Conservation (phyloP, 2,329 filamentous ascomycete genomes). For the Aureobasidium sp. region DNA sequence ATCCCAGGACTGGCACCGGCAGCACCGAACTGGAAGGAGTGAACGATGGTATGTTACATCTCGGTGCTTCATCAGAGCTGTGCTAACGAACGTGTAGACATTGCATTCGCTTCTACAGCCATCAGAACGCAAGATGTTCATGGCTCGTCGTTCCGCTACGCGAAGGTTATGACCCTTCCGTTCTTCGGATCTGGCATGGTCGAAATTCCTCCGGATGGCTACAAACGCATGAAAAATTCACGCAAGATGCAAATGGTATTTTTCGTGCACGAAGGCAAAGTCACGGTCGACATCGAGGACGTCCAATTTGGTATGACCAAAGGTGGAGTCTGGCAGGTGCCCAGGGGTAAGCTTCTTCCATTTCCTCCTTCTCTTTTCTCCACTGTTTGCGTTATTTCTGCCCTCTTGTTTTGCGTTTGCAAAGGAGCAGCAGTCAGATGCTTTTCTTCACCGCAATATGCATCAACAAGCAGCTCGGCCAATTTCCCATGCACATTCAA, state of each 20-base stretch:
- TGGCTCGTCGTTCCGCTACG: slow-evolving; percentile 72
- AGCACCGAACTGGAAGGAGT: slow-evolving; percentile 32
- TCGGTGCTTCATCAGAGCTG: background rate
- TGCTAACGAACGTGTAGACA: slow-evolving; percentile 35
- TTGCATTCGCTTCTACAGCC: slow-evolving; percentile 52
- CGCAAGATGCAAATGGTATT: slow-evolving; percentile 97
- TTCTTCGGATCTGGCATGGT: slow-evolving; percentile 90
- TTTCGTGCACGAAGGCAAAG: slow-evolving; percentile 77
- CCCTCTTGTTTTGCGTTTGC: background rate
- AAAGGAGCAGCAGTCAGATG: background rate
- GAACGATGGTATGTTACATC: slow-evolving; percentile 31
- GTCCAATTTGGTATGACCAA: slow-evolving; percentile 74
- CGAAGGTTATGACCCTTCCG: slow-evolving; percentile 74
- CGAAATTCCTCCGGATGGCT: slow-evolving; percentile 73
- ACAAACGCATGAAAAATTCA: slow-evolving; percentile 86
- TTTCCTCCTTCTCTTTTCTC: slow-evolving; percentile 11
- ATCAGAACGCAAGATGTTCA: slow-evolving; percentile 53
- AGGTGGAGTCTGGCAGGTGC: slow-evolving; percentile 90
- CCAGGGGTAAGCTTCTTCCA: slow-evolving; percentile 63
- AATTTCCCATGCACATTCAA: background rate
- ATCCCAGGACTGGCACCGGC: slow-evolving; percentile 24
- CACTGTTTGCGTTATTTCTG: background rate
- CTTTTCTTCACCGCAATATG: slow-evolving; percentile 3
- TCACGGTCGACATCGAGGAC: slow-evolving; percentile 70
- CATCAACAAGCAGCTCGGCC: background rate